phyloP scores from a whole-genome alignment of 371 early-diverging fungal species.

The Mucor sp. region DNA sequence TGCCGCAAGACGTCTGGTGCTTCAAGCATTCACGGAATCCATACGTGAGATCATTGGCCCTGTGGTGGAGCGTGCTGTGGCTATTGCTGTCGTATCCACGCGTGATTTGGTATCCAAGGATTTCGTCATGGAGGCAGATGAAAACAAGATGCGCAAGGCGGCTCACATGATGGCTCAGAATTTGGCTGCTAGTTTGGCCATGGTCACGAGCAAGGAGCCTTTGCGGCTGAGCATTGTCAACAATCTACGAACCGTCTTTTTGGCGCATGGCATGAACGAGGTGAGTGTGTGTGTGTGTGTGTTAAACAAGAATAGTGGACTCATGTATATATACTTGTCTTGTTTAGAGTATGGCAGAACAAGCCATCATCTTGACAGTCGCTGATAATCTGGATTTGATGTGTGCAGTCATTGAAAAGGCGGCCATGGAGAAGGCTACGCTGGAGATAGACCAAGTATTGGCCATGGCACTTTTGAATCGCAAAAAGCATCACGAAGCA shows the following conservation, averaged over 20 bases:
- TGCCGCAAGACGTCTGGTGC: constrained; percentile 76
- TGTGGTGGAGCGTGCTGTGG: constrained; percentile 90
- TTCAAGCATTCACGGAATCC: constrained; percentile 85
- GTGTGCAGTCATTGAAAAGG: constrained; percentile 89
- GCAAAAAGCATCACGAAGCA: constrained; percentile 86
- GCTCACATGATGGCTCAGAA: constrained; percentile 93
- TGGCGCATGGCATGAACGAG: constrained; percentile 83
- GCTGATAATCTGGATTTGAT: constrained; percentile 92
- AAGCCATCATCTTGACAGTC: constrained; percentile 76
- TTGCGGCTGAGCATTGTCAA: constrained; percentile 80
- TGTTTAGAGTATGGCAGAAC: constrained; percentile 69
- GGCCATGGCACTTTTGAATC: constrained; percentile 59
- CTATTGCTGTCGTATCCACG: constrained; percentile 89
- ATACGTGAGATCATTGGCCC: constrained; percentile 87
- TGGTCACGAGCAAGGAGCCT: constrained; percentile 92
- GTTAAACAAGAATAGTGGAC: too few relatives aligned
- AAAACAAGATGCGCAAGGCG: constrained; percentile 87
- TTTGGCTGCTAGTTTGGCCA: constrained; percentile 76
- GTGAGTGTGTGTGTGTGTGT: constrained; percentile 39
- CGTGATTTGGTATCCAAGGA: constrained; percentile 92
- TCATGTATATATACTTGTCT: not conserved
- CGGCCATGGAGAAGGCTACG: constrained; percentile 88
- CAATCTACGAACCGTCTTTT: constrained; percentile 73
- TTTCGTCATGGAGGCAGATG: constrained; percentile 91
- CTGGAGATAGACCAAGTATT: constrained; percentile 84